Conservation (phyloP, 805 yeast genomes). For the Kodamaea laetipori region DNA sequence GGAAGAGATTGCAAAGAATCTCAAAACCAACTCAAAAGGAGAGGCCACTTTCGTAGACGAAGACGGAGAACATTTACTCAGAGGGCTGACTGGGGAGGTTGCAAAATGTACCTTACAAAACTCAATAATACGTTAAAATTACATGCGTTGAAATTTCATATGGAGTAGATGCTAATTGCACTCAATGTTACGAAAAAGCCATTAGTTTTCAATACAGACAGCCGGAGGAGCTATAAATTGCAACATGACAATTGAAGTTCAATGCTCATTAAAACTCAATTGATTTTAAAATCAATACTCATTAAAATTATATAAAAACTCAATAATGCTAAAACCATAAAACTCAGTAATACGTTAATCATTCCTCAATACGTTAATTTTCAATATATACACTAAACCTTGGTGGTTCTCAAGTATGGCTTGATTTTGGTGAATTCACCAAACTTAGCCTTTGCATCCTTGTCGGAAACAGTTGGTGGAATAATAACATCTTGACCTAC, state of each 20-base stretch:
- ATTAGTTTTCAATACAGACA: no score
- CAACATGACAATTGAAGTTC: no score
- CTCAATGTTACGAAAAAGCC: no score
- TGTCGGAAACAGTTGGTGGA: constrained; percentile 64
- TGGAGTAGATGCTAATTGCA: no score
- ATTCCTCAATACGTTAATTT: not conserved
- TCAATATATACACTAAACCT: constrained; percentile 15
- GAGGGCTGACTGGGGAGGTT: constrained; percentile 8
- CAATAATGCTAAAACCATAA: no score
- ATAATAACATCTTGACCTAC: constrained; percentile 74
- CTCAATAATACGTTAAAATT: constrained; percentile 8
- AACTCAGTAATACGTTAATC: no score
- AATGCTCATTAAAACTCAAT: no score
- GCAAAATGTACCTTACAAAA: constrained; percentile 5
- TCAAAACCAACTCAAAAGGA: constrained; percentile 33
- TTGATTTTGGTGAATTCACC: constrained; percentile 63
- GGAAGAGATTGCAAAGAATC: constrained; percentile 29
- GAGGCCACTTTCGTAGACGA: constrained; percentile 29
- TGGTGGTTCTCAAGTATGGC: constrained; percentile 64
- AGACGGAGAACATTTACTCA: constrained; percentile 22
- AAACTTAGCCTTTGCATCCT: constrained; percentile 59
- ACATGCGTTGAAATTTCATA: not conserved
- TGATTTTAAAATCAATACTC: no score
- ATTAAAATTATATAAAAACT: no score
- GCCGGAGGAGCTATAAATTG: no score